phyloP scores from a whole-genome alignment of 257 asterid genomes.

The Gentiana dahurica region DNA sequence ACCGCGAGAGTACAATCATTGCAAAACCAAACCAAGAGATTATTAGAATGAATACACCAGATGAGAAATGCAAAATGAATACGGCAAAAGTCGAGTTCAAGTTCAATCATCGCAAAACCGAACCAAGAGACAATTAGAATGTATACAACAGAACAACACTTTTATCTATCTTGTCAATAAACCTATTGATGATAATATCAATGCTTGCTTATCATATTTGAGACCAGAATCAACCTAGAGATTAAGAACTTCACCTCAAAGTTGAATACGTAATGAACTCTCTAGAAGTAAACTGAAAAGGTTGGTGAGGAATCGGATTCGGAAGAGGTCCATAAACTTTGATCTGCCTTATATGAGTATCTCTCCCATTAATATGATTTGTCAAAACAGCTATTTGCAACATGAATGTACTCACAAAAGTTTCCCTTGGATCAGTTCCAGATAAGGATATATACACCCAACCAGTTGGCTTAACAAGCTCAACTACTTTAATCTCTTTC shows the following conservation, averaged over 20 bases:
- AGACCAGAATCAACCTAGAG: neutral
- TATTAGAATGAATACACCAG: no score
- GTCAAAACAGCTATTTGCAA: conserved; percentile 75
- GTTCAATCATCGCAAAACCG: no score
- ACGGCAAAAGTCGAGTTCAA: no score
- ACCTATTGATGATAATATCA: no score
- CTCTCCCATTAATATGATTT: conserved; percentile 94
- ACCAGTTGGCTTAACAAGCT: conserved; percentile 82
- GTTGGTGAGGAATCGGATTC: conserved; percentile 65
- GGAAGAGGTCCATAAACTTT: no score
- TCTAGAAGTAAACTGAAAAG: conserved; percentile 79
- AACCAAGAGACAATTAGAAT: no score
- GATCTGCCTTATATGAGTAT: conserved; percentile 20
- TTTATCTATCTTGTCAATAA: no score
- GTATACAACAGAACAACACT: no score
- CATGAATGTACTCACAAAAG: conserved; percentile 86
- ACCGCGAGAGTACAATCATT: no score
- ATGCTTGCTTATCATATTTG: no score
- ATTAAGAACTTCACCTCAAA: conserved; percentile 41
- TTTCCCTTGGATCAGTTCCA: conserved; percentile 85
- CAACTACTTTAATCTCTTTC: conserved; percentile 91
- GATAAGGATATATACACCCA: conserved; percentile 86
- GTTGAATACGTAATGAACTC: conserved; percentile 79
- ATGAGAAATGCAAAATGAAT: no score
- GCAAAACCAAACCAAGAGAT: no score